Percentiles rank a stretch among this genome's conserved stretches.
Evolutionary conservation across 257 asterid genomes (phyloP).

Genomic region (Orobanche coerulescens): DNA sequence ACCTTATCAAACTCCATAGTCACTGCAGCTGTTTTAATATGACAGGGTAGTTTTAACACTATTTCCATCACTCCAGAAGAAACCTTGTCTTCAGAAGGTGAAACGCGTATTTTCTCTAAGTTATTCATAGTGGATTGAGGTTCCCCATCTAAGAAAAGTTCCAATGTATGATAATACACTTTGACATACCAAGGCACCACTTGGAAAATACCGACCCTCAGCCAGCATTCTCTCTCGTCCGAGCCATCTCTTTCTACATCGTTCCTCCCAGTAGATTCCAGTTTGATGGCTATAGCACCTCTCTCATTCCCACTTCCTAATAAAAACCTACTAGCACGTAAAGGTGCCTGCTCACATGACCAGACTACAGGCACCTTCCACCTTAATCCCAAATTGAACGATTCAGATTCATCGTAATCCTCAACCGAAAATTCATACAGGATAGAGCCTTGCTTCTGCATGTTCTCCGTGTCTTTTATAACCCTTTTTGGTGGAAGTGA

Average conservation of each 20-base stretch:
- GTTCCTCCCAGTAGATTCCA: constrained; percentile 46
- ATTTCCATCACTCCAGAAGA: constrained; percentile 92
- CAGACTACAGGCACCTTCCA: constrained; percentile 80
- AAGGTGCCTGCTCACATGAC: constrained; percentile 78
- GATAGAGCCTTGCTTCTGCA: constrained; percentile 39
- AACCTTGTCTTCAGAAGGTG: constrained; percentile 94
- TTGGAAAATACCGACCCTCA: constrained; percentile 73
- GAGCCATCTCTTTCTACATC: constrained; percentile 21
- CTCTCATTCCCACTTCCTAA: constrained; percentile 97
- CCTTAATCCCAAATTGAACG: constrained; percentile 66
- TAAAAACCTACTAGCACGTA: constrained; percentile 69
- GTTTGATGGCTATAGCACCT: constrained; percentile 84
- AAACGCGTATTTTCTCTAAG: constrained; percentile 57
- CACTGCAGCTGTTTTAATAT: constrained; percentile 64
- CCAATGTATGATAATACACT: constrained; percentile 78
- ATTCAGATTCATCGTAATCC: constrained; percentile 43
- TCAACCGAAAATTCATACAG: constrained; percentile 58
- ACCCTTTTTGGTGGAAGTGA: constrained; percentile 56
- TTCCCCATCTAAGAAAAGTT: constrained; percentile 62
- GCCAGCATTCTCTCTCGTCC: constrained; percentile 38
- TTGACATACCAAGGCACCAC: constrained; percentile 99
- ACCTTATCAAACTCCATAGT: constrained; percentile 97
- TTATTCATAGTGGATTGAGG: constrained; percentile 40
- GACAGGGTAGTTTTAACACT: constrained; percentile 63
- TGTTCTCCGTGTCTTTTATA: constrained; percentile 42